phyloP scores from a whole-genome alignment of 2,329 filamentous ascomycete genomes.

The Scedosporium aurantiacum region DNA sequence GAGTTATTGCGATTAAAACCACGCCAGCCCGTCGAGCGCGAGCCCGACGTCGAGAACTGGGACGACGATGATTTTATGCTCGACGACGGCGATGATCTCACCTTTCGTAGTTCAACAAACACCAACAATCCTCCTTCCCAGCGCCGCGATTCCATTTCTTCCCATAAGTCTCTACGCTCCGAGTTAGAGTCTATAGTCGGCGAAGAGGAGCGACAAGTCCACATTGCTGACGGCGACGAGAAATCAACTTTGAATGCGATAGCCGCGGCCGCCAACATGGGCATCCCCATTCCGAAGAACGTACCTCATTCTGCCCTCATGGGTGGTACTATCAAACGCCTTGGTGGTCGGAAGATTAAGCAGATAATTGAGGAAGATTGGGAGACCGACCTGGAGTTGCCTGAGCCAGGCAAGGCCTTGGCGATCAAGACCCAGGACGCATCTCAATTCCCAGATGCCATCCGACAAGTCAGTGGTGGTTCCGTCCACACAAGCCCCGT shows the following conservation, averaged over 20 bases:
- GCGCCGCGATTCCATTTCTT: constrained; percentile 69
- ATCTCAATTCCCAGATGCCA: constrained; percentile 52
- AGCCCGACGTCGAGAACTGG: constrained; percentile 59
- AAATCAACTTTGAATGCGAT: constrained; percentile 77
- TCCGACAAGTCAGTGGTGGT: constrained; percentile 53
- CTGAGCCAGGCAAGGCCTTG: constrained; percentile 45
- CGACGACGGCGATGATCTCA: constrained; percentile 56
- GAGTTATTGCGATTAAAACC: constrained; percentile 43
- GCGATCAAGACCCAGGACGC: constrained; percentile 54
- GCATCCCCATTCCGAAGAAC: constrained; percentile 81
- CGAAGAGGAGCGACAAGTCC: constrained; percentile 71
- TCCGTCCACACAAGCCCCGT: constrained; percentile 43
- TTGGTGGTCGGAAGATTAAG: constrained; percentile 64
- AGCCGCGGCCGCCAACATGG: constrained; percentile 73
- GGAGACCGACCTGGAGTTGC: constrained; percentile 66
- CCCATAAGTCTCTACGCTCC: constrained; percentile 69
- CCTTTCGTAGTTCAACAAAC: constrained; percentile 41
- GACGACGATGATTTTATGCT: constrained; percentile 62
- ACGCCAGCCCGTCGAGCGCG: constrained; percentile 39
- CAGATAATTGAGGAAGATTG: constrained; percentile 70
- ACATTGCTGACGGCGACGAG: constrained; percentile 77
- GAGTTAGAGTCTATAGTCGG: constrained; percentile 66
- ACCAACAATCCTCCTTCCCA: constrained; percentile 30
- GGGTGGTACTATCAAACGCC: constrained; percentile 84
- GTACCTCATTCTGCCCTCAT: constrained; percentile 81